Evolutionary conservation across 768 basidiomycete species (phyloP).

Genomic region (Boletus pseudo-olivaceus): DNA sequence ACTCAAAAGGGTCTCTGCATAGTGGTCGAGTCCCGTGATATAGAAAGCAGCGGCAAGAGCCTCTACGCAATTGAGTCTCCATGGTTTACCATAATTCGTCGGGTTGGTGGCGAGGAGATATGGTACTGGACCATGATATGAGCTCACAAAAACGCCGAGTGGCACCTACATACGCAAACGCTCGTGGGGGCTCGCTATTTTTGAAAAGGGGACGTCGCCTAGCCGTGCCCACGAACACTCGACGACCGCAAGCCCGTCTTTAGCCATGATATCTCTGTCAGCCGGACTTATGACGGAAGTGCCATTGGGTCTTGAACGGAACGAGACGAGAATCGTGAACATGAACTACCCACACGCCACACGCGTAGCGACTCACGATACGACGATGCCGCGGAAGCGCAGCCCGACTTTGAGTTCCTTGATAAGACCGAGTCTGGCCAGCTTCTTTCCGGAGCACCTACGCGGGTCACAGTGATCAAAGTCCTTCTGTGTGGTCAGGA

Average conservation of each 20-base stretch:
- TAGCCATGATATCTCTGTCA: conserved; percentile 75
- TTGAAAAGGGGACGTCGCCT: conserved; percentile 91
- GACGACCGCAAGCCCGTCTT: conserved; percentile 87
- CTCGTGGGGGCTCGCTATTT: conserved; percentile 92
- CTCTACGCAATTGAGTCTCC: conserved; percentile 93
- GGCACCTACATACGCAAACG: conserved; percentile 61
- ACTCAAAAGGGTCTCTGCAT: conserved; percentile 73
- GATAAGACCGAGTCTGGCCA: conserved; percentile 81
- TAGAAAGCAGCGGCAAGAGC: conserved; percentile 94
- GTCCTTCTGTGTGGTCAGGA: conserved; percentile 50
- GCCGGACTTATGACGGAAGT: conserved; percentile 73
- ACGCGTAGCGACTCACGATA: conserved; percentile 66
- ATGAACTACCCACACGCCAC: not conserved
- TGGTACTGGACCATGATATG: conserved; percentile 57
- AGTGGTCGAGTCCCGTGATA: conserved; percentile 79
- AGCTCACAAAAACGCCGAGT: not conserved
- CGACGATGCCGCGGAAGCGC: conserved; percentile 86
- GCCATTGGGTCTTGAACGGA: conserved; percentile 68
- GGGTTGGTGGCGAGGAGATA: conserved; percentile 95
- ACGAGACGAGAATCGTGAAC: not conserved
- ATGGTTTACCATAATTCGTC: conserved; percentile 97
- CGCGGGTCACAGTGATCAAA: conserved; percentile 97
- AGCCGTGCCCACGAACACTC: conserved; percentile 98
- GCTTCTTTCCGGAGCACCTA: conserved; percentile 84
- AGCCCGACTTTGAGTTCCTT: conserved; percentile 79